Evolutionary conservation across 176 grass and related monocot genomes (phyloP).

Genomic region (Aegilops sharonensis): DNA sequence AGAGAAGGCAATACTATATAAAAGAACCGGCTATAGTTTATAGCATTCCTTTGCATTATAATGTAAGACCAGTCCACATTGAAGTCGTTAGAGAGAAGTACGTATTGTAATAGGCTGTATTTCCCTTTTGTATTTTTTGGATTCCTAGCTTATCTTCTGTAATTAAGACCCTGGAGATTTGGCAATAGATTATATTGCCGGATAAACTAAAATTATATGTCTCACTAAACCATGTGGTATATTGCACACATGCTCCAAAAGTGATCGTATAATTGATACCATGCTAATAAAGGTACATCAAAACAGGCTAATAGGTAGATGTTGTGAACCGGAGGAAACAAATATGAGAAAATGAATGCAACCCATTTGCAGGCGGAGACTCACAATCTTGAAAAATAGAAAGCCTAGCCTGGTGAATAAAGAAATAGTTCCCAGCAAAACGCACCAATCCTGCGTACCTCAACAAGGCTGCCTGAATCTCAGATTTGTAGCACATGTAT

Average conservation of each 20-base stretch:
- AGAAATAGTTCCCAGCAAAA: slow-evolving; percentile 87
- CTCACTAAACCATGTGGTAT: neutral
- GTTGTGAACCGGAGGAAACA: neutral
- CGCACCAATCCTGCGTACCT: slow-evolving; percentile 64
- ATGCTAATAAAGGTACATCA: too few relatives aligned
- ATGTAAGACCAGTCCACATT: neutral
- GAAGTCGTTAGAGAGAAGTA: too few relatives aligned
- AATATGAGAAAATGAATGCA: neutral
- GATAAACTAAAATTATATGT: neutral
- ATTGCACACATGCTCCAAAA: neutral
- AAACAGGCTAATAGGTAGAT: neutral
- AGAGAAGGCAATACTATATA: neutral
- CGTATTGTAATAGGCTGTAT: too few relatives aligned
- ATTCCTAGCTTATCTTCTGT: too few relatives aligned
- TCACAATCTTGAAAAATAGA: neutral
- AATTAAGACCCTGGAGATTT: too few relatives aligned
- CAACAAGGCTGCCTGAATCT: too few relatives aligned
- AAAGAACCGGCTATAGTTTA: neutral
- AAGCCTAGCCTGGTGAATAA: slow-evolving; percentile 71
- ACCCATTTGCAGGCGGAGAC: neutral
- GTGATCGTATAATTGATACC: neutral
- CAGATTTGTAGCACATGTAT: too few relatives aligned
- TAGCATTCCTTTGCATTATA: neutral
- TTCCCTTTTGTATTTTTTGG: too few relatives aligned
- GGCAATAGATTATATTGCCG: neutral